phyloP scores from a whole-genome alignment of 1,139 yeast species.

The Kodamaea sp. region DNA sequence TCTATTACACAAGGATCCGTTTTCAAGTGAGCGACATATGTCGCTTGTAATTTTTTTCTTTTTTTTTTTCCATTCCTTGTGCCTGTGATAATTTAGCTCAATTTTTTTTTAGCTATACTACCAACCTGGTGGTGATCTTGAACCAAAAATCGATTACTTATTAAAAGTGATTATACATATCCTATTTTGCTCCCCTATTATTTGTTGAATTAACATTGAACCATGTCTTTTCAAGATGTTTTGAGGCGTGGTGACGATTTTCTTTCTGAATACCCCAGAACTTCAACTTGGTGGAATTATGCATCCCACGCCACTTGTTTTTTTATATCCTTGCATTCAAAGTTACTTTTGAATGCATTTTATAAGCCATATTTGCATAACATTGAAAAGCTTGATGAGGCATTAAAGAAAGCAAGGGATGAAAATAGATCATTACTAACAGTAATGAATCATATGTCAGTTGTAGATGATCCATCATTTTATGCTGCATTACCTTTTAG shows the following conservation, averaged over 20 bases:
- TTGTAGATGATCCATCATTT: constrained; percentile 86
- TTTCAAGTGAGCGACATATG: too few relatives aligned
- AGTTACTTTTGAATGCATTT: constrained; percentile 54
- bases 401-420: constrained; percentile 54
- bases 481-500: constrained; percentile 85
- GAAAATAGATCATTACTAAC: constrained; percentile 78
- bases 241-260: constrained; percentile 73
- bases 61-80: too few relatives aligned
- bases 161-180: background rate
- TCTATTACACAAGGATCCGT: too few relatives aligned
- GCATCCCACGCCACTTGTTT: constrained; percentile 70
- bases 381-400: constrained; percentile 59
- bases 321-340: constrained; percentile 62
- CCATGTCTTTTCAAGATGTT: constrained; percentile 74
- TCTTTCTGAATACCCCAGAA: constrained; percentile 58
- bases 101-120: background rate
- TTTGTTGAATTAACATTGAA: background rate
- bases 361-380: constrained; percentile 64
- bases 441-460: constrained; percentile 95
- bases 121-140: background rate
- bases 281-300: constrained; percentile 56
- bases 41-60: too few relatives aligned
- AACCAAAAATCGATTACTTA: background rate
- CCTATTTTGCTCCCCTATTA: background rate
- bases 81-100: background rate